Evolutionary conservation across 129 eudicot genomes (phyloP), one percentile per base, ranked within the genome.

Genomic region (Silybum marianum): DNA sequence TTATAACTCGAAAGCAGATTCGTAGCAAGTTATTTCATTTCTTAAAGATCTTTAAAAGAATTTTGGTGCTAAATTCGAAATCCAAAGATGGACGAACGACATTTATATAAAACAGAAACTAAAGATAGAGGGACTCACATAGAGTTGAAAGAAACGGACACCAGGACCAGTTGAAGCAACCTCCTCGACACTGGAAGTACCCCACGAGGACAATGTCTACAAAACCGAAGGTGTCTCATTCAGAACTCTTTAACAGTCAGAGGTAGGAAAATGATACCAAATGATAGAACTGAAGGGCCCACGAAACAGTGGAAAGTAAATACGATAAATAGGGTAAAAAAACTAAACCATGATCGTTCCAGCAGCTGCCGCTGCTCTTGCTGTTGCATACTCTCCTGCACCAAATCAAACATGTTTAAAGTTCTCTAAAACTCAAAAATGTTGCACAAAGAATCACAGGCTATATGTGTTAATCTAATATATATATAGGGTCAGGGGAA

Each of bases 111-210:
- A 28, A 26, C 73, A 68, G 68, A 14, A 75, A 71, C 16, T 0
- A 77, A 65, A 83, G 72, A 62, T 42, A 38, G 51, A n/a, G 26
- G 32, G 79, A 82, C 99, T 86, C 84, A 95, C 99, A 75, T 95
- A 95, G 77, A 95, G 99, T 86, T 95, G 99, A 78, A 95, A 92
- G 82, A 95, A 95, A 24, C 93, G 94, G 60, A 89, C 81, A 70
- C 99, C 97, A 9, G 97, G 93, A 75, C 97, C 99, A 8, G 97
- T 92, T 82, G 99, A 95, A 79, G 93, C 94, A 78, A 95, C 97
- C 88, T 95, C 99, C 85, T 95, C 99, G 1, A 95, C 89, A 80
- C 92, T 95, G 2, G 93, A 95, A 58, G 94, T 95, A 82, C 76
- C 93, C 99, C 94, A 92, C 38, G 99, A 92, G 54, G 99, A 95